Conservation (phyloP, 306 rosid genomes). For the Luffa acutangula region DNA sequence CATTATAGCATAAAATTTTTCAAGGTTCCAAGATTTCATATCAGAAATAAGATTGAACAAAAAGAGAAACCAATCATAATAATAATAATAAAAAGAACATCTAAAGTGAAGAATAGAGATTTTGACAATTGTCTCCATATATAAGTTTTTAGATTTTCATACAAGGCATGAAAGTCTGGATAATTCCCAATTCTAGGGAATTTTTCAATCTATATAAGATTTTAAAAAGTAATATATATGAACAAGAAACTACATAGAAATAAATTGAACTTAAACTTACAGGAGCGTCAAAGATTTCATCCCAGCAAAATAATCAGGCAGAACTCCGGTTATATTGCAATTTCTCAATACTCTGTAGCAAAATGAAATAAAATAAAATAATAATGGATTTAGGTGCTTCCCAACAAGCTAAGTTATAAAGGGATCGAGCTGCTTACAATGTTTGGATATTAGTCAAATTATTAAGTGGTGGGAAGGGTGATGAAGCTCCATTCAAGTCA, state of each 20-base stretch:
- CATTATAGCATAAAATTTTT: no score
- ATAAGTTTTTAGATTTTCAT: no score
- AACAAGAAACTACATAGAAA: neutral
- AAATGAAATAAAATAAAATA: constrained; percentile 8
- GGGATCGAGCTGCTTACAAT: constrained; percentile 38
- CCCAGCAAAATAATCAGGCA: constrained; percentile 27
- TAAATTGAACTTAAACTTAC: constrained; percentile 19
- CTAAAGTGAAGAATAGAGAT: no score
- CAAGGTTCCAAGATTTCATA: no score
- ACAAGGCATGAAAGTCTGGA: no score
- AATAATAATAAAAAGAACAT: no score
- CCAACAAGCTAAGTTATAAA: neutral
- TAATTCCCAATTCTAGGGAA: no score
- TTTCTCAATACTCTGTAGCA: constrained; percentile 43
- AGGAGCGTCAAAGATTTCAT: constrained; percentile 23
- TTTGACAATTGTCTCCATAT: no score
- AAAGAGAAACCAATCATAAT: no score
- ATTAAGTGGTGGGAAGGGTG: constrained; percentile 33
- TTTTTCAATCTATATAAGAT: no score
- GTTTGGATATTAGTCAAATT: constrained; percentile 16
- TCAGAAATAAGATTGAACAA: no score
- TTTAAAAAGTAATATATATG: neutral
- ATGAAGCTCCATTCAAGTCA: constrained; percentile 45
- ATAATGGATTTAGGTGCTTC: neutral
- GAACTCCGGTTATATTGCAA: constrained; percentile 18